Conservation (phyloP, 2,329 filamentous ascomycete genomes). For the Aspergillus niger region DNA sequence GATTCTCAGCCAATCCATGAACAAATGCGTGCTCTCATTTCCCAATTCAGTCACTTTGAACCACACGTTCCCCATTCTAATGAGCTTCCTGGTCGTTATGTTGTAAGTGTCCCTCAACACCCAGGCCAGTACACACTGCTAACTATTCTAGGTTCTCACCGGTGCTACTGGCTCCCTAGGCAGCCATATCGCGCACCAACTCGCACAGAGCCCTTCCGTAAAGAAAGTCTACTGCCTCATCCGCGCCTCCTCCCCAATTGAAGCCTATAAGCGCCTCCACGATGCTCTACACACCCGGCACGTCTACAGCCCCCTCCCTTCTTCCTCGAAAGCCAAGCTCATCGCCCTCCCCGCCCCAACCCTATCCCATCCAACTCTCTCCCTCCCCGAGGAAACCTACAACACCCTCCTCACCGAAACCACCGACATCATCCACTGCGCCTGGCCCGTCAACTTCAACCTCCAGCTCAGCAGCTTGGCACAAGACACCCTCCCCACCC, state of each 20-base stretch:
- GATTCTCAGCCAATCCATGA: constrained; percentile 40
- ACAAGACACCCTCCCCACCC: constrained; percentile 54
- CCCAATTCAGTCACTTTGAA: constrained; percentile 45
- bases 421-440: constrained; percentile 62
- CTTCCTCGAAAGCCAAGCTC: constrained; percentile 40
- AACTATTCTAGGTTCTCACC: constrained; percentile 51
- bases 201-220: constrained; percentile 41
- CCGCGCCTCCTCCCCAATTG: constrained; percentile 47
- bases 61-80: constrained; percentile 27
- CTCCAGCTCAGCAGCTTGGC: constrained; percentile 59
- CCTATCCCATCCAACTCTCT: constrained; percentile 53
- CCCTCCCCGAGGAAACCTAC: constrained; percentile 49
- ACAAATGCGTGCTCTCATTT: constrained; percentile 51
- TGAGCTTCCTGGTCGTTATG: constrained; percentile 24
- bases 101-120: constrained; percentile 20
- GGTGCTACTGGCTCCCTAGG: constrained; percentile 68
- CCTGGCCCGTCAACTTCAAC: constrained; percentile 68
- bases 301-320: constrained; percentile 28
- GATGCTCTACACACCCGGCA: constrained; percentile 46
- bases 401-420: constrained; percentile 44
- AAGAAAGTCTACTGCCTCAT: constrained; percentile 59
- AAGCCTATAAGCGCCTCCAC: constrained; percentile 48
- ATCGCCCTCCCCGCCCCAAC: constrained; percentile 49
- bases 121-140: neutral
- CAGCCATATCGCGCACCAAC: constrained; percentile 56